A percentile compares a stretch with the other conserved stretches of the same genome.
These are phyloP conservation scores for Candida dubliniensis DNA, from an alignment of 1,139 yeast genomes.

Conservation along the genomic window DNA sequence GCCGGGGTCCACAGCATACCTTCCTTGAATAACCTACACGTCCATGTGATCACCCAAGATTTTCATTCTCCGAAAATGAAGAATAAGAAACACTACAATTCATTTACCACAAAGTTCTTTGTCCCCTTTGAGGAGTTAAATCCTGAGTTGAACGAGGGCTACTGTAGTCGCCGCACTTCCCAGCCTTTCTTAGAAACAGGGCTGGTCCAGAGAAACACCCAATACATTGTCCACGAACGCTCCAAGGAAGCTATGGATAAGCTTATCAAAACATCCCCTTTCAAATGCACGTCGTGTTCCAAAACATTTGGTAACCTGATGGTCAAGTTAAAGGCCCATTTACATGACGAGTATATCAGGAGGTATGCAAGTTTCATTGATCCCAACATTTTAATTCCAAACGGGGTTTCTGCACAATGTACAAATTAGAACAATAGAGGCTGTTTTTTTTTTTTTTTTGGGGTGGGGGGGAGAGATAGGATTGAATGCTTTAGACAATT, in stretches of 20 bases:
- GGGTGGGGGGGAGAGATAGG: no score
- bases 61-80: conserved; percentile 55
- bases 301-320: conserved; percentile 48
- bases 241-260: conserved; percentile 23
- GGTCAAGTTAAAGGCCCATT: conserved; percentile 48
- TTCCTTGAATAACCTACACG: conserved; percentile 65
- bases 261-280: conserved; percentile 35
- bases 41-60: conserved; percentile 72
- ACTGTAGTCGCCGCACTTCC: no score
- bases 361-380: conserved; percentile 15
- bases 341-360: conserved; percentile 40
- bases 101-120: conserved; percentile 67
- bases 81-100: conserved; percentile 66
- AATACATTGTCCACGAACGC: conserved; percentile 8
- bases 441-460: no score
- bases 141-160: conserved; percentile 12
- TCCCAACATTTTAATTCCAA: conserved; percentile 11
- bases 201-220: neutral
- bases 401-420: conserved; percentile 3
- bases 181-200: no score
- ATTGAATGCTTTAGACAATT: no score
- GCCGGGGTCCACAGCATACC: conserved; percentile 75
- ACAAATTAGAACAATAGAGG: neutral
- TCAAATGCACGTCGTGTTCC: conserved; percentile 53
- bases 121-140: conserved; percentile 44